Base-by-base conservation (phyloP, 2,329 filamentous ascomycete species). In the Gliomastix tumulicola region DNA sequence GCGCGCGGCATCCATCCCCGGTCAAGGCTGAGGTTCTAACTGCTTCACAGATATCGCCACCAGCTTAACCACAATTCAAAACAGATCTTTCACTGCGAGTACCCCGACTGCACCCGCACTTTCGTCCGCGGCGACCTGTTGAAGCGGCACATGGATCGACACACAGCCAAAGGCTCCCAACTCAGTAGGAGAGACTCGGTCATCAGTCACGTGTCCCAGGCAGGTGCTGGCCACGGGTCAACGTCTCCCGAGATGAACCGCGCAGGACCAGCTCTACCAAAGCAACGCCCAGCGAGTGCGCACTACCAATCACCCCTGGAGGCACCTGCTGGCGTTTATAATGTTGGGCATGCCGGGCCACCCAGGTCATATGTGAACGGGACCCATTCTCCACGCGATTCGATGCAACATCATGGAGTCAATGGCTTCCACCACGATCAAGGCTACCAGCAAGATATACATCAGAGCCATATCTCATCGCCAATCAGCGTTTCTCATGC, bases 21-120 rank as follows among this genome's bases (percentile, higher is more conserved):
- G 6, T 19, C 23, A 9, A 25, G 23, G 7, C 19, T 32, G 13
- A 15, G n/a, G 8, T 6, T n/a, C 12, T 17, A 16, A 10, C 11
- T 16, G 28, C 35, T 21, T 8, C 28, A 16, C 42, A 82, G 77
- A 32, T 79, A 96, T 64, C 80, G 92, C 32, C 90, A 97, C 62
- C 89, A 97, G 63, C 66, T 97, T 48, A 98, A 98, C 57, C 92
- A 97, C 63, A 84, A 86, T 39, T 90, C 90, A 15, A 96, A 96
- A 63, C 87, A 94, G 55, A 94, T 95, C 38, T 97, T 94, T 57
- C 79, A 79, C 53, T 97, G 92, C 67, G 87, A 94, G 54, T 95
- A 89, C 51, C 86, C 87, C 16, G 88, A 89, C 53, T 98, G 92
- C 60, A 79, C 82, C 42, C 83, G 90, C 35, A 82, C 85, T 21